Evolutionary conservation across 371 early-diverging fungal species (phyloP), one percentile per base, ranked within the genome.

Genomic region (Amoeboaphelidium protococcarum): DNA sequence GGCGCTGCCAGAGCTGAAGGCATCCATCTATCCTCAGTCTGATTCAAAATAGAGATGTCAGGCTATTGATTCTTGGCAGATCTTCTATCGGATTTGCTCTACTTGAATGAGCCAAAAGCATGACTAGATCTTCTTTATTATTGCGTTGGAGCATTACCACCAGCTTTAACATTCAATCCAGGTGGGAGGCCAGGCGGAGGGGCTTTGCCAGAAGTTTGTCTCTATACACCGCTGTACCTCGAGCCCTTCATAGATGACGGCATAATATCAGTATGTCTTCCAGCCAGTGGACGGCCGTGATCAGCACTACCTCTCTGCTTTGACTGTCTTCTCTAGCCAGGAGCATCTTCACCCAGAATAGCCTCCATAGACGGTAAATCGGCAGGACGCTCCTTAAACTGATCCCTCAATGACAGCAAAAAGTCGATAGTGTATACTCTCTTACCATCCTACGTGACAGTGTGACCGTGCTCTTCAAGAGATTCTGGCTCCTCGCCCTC

Each of bases 341-440:
- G 16, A 31, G 55, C 48, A 19, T 71, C 72, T 22, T 74, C 73
- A 10, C 60, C 57, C 49, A 64, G 71, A 49, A 78, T 64, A 31
- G 66, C 69, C 26, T 77, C 72, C 49, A 74, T 68, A 31, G 71
- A 67, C 21, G 72, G 67, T 22, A 85, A 62, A 26, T 74, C 73
- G 10, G 65, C 63, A 12, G 80, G 80, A 43, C 69, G 61, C 25
- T 72, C 70, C 26, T 58, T 62, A 59, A 80, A 74, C 37, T 74
- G 59, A 10, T 62, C 59, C 57, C 64, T 65, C 63, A 86, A 85
- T 49, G 71, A 73, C 62, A 78, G 60, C 61, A 91, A 68, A 59
- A 87, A 91, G 46, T 65, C 71, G 47, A 68, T 66, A 23, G 68
- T 66, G 52, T 79, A 79, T 50, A 66, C 58, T 45, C 66, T 66